Evolutionary conservation across 495 filamentous ascomycete species (phyloP), one percentile per base, ranked within the genome.

Genomic region (Podospora bellae-mahoneyi): DNA sequence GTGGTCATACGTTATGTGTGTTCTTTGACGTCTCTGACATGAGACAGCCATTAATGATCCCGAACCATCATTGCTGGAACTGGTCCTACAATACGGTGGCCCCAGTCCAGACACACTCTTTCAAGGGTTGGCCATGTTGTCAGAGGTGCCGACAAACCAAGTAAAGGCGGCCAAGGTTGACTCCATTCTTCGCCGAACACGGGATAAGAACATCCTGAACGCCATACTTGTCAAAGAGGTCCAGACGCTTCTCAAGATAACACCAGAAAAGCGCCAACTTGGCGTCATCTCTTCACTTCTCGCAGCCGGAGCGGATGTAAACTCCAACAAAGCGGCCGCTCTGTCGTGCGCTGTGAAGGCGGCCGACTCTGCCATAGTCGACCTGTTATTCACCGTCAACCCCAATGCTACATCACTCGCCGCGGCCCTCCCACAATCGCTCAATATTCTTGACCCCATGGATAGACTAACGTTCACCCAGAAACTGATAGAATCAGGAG

Each of bases 281-380:
- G 67, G 74, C 9, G 70, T 78, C 6, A 32, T 82, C 53, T 73
- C 71, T 26, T 68, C 72, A 2, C 75, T 84, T 0, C 71, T 84
- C n/a, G 66, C 77, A 20, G 75, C 77, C 5, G 82, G 82, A 9
- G 82, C 82, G 16, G 76, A 82, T 62, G 67, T 82, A 60, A 82
- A 84, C 59, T 71, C 75, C 23, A 75, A 78, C 66, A 78, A 80
- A 18, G 82, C 78, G 4, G 78, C 79, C 4, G 77, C 80, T 18
- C 71, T 84, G 18, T 77, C 79, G 58, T 66, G 66, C 53, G 77
- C 81, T 9, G 77, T 84, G 1, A 74, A 71, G 7, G 76, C 76
- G 2, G 77, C 77, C 66, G 78, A 79, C 39, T 69, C 74, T 19
- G 76, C 73, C 28, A 65, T 84, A 20, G 69, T 75, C n/a, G 81